Base-by-base conservation (phyloP, 2,329 filamentous ascomycete genomes). In the Curvularia lunata region DNA sequence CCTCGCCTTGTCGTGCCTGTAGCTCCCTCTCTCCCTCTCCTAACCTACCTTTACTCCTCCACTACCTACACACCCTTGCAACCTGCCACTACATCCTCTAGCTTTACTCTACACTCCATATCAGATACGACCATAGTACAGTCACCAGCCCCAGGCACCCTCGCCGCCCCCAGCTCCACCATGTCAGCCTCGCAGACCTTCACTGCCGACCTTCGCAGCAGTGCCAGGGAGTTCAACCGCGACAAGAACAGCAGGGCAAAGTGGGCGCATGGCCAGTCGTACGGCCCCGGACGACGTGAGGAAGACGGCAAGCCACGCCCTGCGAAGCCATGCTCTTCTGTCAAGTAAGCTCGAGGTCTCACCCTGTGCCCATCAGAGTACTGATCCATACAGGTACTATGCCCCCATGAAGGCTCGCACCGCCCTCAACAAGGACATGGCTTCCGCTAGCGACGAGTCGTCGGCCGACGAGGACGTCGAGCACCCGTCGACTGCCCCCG, bases 121-220 rank as follows among this genome's bases (percentile, higher is more conserved):
- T 27, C 41, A 50, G 27, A 41, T 28, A 25, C n/a, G 27, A 43
- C 7, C 16, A 30, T 46, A n/a, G 12, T 37, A 54, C 43, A 46
- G 5, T 48, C 18, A 27, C 43, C 19, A 2, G 25, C 25, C 25
- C 19, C 59, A 55, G 49, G 52, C 48, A 50, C 55, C 43, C 7
- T 25, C 48, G 47, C 28, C 58, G 64, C 23, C 54, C 32, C 18
- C 25, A 38, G 25, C 48, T 41, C 56, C 64, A 69, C 47, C 73
- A 82, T 81, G 79, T 76, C 79, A 64, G 72, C 78, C 67, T 77
- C 81, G 66, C 79, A 81, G 72, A 74, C 77, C 70, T 75, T 80
- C 68, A 80, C 79, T 67, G 71, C 75, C 72, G 85, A 87, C 71
- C 78, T 86, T 61, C 84, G 85, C 71, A 81, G 80, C 72, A 76